Conservation (phyloP, 192 early-diverging fungal genomes). For the Obelidium mucronatum region DNA sequence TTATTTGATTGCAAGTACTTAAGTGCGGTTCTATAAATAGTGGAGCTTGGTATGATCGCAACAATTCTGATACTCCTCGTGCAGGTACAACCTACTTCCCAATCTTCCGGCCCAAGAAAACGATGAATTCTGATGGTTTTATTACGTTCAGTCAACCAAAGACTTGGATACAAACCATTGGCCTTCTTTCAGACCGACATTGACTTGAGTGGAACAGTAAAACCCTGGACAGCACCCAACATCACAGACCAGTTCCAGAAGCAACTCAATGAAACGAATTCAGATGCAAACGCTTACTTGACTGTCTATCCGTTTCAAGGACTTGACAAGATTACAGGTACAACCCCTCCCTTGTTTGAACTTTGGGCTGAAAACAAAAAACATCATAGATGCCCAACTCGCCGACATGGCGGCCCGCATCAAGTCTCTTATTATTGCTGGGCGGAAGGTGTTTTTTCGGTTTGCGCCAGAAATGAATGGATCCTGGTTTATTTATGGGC, state of each 20-base stretch:
- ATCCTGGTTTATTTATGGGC: conserved; percentile 6
- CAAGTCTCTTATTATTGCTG: background rate
- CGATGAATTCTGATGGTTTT: too few relatives aligned
- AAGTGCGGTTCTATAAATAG: background rate
- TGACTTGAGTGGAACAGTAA: conserved; percentile 16
- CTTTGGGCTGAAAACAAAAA: background rate
- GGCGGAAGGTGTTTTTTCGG: conserved; percentile 12
- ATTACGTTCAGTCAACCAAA: conserved; percentile 20
- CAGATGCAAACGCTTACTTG: conserved; percentile 7
- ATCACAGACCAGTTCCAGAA: conserved; percentile 5
- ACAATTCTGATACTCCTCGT: conserved; percentile 13
- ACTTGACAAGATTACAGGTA: conserved; percentile 9
- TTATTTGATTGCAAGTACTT: background rate
- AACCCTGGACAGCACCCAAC: conserved; percentile 19
- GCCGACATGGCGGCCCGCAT: background rate
- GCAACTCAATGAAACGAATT: background rate
- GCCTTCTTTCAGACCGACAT: conserved; percentile 40
- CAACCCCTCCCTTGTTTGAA: background rate
- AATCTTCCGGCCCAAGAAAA: too few relatives aligned
- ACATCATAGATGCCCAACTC: conserved; percentile 2
- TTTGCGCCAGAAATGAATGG: conserved; percentile 28
- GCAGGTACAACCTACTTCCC: too few relatives aligned
- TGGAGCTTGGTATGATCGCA: conserved; percentile 20
- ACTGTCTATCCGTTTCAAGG: conserved; percentile 28
- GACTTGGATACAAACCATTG: conserved; percentile 20